Conservation (phyloP, 768 basidiomycete genomes). For the Kwoniella sp. region DNA sequence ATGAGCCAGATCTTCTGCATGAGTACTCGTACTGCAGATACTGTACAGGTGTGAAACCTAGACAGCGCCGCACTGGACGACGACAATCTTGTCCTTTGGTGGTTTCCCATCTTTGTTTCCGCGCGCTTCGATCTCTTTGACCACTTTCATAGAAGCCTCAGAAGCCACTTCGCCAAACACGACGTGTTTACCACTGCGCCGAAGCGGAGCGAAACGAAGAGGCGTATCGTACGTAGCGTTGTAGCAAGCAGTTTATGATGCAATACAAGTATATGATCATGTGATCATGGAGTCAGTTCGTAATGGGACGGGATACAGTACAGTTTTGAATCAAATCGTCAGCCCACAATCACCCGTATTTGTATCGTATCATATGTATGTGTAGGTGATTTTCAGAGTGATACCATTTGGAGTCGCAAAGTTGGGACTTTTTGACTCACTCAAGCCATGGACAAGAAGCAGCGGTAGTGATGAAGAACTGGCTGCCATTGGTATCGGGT, state of each 20-base stretch:
- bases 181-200: constrained; percentile 59
- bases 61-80: constrained; percentile 31
- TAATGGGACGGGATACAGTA: too few species aligned
- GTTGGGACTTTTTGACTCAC: too few species aligned
- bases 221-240: neutral
- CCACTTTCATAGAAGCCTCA: constrained; percentile 63
- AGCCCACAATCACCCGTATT: too few species aligned
- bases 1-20: too few species aligned
- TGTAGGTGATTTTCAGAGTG: too few species aligned
- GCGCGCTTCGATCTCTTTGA: constrained; percentile 63
- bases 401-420: too few species aligned
- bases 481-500: constrained; percentile 60
- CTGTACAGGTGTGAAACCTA: neutral
- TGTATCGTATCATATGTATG: too few species aligned
- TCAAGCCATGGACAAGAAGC: constrained; percentile 48
- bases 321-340: too few species aligned
- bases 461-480: constrained; percentile 54
- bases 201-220: neutral
- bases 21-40: neutral
- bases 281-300: too few species aligned
- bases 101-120: constrained; percentile 40
- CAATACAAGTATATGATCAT: too few species aligned
- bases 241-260: too few species aligned
- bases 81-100: constrained; percentile 30
- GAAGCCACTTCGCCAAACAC: constrained; percentile 72